A percentile compares a stretch with the other conserved stretches of the same genome.
phyloP scores from a whole-genome alignment of 179 eudicot genomes.

The Actinidia arguta region DNA sequence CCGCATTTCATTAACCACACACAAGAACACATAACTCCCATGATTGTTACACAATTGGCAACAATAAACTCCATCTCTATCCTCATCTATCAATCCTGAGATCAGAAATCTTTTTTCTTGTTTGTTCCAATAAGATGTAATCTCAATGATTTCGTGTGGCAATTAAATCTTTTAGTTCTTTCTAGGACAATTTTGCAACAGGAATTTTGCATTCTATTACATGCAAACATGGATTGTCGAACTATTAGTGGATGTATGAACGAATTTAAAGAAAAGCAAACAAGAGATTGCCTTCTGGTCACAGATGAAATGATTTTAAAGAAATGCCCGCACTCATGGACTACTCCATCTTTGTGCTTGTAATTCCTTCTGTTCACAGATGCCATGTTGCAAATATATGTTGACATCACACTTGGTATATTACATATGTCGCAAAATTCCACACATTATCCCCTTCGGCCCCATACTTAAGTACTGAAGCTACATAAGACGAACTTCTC shows the following conservation, averaged over 20 bases:
- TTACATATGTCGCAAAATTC: not conserved
- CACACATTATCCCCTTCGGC: not conserved
- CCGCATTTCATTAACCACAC: conserved; percentile 9
- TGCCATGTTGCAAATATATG: not conserved
- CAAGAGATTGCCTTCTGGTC: too few relatives aligned
- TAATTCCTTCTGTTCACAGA: not conserved
- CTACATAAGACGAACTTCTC: too few relatives aligned
- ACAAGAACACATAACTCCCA: not conserved
- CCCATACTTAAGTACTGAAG: too few relatives aligned
- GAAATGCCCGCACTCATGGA: not conserved
- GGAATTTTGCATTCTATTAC: too few relatives aligned
- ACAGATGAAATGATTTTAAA: too few relatives aligned
- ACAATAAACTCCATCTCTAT: not conserved
- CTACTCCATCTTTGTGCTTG: not conserved
- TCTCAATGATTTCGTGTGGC: too few relatives aligned
- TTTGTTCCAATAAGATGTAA: too few relatives aligned
- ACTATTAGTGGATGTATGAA: too few relatives aligned
- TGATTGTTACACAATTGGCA: not conserved
- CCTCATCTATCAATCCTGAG: not conserved
- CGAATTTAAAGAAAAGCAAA: too few relatives aligned
- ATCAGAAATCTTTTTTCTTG: not conserved
- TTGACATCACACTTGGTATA: not conserved
- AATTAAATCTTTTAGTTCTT: too few relatives aligned
- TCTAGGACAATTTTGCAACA: too few relatives aligned
- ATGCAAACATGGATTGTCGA: too few relatives aligned